Conservation (phyloP, 2,329 filamentous ascomycete species). For the Colletotrichum lindemuthianum region DNA sequence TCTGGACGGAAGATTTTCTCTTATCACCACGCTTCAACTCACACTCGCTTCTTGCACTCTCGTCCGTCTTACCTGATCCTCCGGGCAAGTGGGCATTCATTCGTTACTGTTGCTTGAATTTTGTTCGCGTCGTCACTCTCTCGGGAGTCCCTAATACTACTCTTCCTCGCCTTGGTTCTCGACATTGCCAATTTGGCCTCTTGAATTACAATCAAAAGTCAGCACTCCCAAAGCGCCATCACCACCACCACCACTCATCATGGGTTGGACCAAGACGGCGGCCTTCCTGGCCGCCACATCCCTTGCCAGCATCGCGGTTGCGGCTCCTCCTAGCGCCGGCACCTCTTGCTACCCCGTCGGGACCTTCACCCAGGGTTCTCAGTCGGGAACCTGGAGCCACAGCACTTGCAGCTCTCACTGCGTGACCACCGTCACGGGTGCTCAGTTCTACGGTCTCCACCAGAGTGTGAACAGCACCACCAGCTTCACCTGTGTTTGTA, state of each 20-base stretch:
- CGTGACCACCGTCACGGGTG: too few species aligned
- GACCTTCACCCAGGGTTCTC: background rate
- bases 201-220: background rate
- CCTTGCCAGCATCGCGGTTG: background rate
- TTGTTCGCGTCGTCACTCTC: conserved; percentile 16
- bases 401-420: too few species aligned
- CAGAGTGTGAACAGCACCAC: too few species aligned
- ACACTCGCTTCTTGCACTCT: conserved; percentile 22
- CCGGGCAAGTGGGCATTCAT: conserved; percentile 27
- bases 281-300: conserved; percentile 14
- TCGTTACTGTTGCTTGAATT: conserved; percentile 24
- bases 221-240: background rate
- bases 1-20: background rate
- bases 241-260: background rate
- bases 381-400: too few species aligned
- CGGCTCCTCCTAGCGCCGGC: background rate
- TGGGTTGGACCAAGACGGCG: conserved; percentile 26
- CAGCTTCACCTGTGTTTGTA: too few species aligned
- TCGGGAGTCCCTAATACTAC: conserved; percentile 7
- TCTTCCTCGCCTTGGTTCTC: background rate
- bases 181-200: conserved; percentile 5
- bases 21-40: conserved; percentile 17
- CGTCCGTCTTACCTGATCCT: conserved; percentile 19
- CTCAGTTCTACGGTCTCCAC: too few species aligned
- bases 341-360: background rate